Evolutionary conservation across 1,139 yeast species (phyloP), one percentile per base, ranked within the genome.

Genomic region (Kodamaea anthophila): DNA sequence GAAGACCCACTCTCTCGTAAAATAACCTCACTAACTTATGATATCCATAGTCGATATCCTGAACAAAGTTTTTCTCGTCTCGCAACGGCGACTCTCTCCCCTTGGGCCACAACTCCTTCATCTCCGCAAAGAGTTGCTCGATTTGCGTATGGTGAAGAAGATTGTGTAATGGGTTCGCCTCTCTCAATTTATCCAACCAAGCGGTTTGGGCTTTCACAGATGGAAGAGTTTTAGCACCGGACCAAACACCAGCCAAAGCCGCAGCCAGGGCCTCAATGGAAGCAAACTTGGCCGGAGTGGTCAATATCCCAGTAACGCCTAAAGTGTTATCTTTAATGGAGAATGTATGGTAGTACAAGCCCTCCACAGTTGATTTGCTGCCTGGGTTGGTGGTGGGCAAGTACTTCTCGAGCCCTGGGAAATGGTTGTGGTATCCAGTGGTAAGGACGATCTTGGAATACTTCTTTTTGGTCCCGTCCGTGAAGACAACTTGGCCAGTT

Each of bases 221-320:
- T 4, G 66, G 66, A 24, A 58, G 44, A 5, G 21, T 11, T 15
- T 30, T 39, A 7, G 51, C 45, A 9, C 53, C 56, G 4, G 62
- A 56, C 71, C 72, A 66, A 4, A 65, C 64, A 6, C 73, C 73
- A 9, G 72, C 70, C 23, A 66, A 49, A 0, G 70, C 68, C 12
- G 68, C 62, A 3, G 69, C 63, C 38, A 56, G 51, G 4, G 64
- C 56, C 39, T 67, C 74, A 23, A 66, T 60, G 4, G 65, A 50
- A 33, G 60, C 59, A 46, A 67, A 66, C 35, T 62, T 62, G 15
- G 64, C 42, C 3, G 63, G 58, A 9, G 67, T 57, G 8, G 59
- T 50, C 1, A 65, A 50, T 2, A 62, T 51, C 1, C 73, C 72
- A 7, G 58, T 54, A n/a, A 56, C 49, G 1, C 61, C 67, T 15